phyloP scores from a whole-genome alignment of 257 asterid genomes.

The Misopates orontium region DNA sequence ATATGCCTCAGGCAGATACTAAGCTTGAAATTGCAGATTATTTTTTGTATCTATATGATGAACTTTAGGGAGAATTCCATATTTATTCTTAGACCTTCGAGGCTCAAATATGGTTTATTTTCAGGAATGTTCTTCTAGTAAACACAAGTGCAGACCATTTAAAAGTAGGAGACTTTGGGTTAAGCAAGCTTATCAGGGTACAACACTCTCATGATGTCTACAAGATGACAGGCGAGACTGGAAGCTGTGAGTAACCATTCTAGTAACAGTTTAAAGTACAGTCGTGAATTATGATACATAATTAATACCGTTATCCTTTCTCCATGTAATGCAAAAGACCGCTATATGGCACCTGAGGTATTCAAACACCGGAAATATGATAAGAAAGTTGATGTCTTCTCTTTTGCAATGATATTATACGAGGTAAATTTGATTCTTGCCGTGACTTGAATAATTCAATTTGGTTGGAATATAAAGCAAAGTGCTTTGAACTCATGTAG shows the following conservation, averaged over 20 bases:
- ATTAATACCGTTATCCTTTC: constrained; percentile 13
- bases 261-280: neutral
- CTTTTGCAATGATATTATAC: constrained; percentile 91
- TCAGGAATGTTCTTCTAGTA: constrained; percentile 95
- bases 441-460: constrained; percentile 2
- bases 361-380: constrained; percentile 96
- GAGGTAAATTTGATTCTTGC: constrained; percentile 60
- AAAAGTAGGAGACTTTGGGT: constrained; percentile 97
- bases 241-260: constrained; percentile 79
- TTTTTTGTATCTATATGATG: constrained; percentile 8
- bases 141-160: constrained; percentile 90
- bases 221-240: constrained; percentile 98
- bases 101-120: constrained; percentile 27
- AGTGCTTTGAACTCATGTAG: constrained; percentile 45
- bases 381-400: constrained; percentile 94
- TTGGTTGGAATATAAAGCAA: constrained; percentile 12
- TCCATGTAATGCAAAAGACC: constrained; percentile 48
- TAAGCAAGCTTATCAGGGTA: constrained; percentile 89
- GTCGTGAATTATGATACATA: neutral
- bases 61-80: neutral
- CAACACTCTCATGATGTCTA: constrained; percentile 93
- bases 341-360: constrained; percentile 99
- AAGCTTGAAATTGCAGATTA: neutral
- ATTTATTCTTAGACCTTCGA: neutral
- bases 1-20: constrained; percentile 10